Percentiles rank a stretch among this genome's conserved stretches.
Conservation (phyloP, 2,329 filamentous ascomycete genomes). For the Ambrosiella cleistominuta region DNA sequence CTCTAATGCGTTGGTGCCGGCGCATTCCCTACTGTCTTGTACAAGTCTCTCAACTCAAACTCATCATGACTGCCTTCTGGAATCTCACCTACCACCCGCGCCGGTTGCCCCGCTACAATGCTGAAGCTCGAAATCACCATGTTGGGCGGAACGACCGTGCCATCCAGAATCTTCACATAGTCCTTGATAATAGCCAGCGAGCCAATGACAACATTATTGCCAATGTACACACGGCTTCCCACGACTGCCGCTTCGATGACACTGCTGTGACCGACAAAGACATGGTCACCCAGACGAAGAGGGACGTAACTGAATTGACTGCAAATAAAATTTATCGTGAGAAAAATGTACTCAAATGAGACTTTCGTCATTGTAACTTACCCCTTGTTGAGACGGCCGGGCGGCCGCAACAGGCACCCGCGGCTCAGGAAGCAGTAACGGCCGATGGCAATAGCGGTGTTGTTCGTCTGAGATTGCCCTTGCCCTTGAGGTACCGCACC, state of each 20-base stretch:
- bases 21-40: slow-evolving; percentile 44
- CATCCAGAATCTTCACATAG: slow-evolving; percentile 73
- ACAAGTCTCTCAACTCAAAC: slow-evolving; percentile 46
- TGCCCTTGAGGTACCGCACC: slow-evolving; percentile 23
- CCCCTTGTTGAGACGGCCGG: slow-evolving; percentile 66
- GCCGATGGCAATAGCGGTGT: slow-evolving; percentile 67
- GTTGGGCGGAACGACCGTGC: slow-evolving; percentile 63
- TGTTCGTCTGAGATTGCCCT: slow-evolving; percentile 27
- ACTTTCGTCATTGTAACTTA: slow-evolving; percentile 16
- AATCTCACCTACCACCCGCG: slow-evolving; percentile 64
- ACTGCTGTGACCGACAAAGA: slow-evolving; percentile 62
- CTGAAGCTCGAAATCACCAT: slow-evolving; percentile 90
- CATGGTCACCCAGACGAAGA: slow-evolving; percentile 84
- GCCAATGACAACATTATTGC: slow-evolving; percentile 56
- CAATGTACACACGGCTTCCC: slow-evolving; percentile 74
- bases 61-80: slow-evolving; percentile 50
- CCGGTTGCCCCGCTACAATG: slow-evolving; percentile 72
- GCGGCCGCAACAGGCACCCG: slow-evolving; percentile 63
- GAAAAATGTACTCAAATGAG: too few relatives aligned
- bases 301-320: slow-evolving; percentile 47
- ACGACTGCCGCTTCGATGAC: slow-evolving; percentile 72
- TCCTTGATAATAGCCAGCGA: slow-evolving; percentile 89
- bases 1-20: slow-evolving; percentile 20
- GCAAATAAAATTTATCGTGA: too few relatives aligned
- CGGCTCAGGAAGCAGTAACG: slow-evolving; percentile 79